Evolutionary conservation across 2,329 filamentous ascomycete genomes (phyloP).

Genomic region (Paecilomyces sp.): DNA sequence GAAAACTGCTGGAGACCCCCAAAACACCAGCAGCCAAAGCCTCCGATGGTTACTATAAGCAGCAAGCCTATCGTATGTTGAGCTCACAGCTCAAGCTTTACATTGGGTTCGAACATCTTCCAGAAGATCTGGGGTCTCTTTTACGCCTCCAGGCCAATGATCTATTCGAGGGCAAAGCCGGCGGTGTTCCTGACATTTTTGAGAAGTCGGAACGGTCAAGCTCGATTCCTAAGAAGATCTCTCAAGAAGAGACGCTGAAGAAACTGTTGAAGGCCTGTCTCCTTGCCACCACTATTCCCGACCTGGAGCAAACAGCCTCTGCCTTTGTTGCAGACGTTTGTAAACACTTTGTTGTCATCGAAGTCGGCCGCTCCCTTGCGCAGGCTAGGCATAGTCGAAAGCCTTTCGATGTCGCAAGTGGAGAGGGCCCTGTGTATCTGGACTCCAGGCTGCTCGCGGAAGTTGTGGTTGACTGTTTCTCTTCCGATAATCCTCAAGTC

Average conservation of each 20-base stretch:
- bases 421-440: slow-evolving; percentile 79
- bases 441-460: slow-evolving; percentile 84
- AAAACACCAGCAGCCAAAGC: slow-evolving; percentile 52
- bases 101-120: slow-evolving; percentile 78
- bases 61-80: slow-evolving; percentile 82
- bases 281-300: slow-evolving; percentile 73
- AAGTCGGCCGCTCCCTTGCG: slow-evolving; percentile 78
- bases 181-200: slow-evolving; percentile 60
- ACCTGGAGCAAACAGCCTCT: slow-evolving; percentile 69
- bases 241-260: slow-evolving; percentile 74
- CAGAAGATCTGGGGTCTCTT: slow-evolving; percentile 78
- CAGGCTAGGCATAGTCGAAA: slow-evolving; percentile 69
- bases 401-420: slow-evolving; percentile 75
- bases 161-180: slow-evolving; percentile 64
- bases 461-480: slow-evolving; percentile 80
- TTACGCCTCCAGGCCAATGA: slow-evolving; percentile 88
- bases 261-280: slow-evolving; percentile 85
- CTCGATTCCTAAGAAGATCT: slow-evolving; percentile 79
- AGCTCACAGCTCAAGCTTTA: slow-evolving; percentile 84
- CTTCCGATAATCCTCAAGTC: slow-evolving; percentile 73
- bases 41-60: slow-evolving; percentile 83
- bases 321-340: slow-evolving; percentile 73
- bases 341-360: slow-evolving; percentile 82
- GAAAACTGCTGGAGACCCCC: slow-evolving; percentile 74
- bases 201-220: slow-evolving; percentile 70